Evolutionary conservation across 176 grass and related monocot species (phyloP).

Genomic region (Carex kokanica): DNA sequence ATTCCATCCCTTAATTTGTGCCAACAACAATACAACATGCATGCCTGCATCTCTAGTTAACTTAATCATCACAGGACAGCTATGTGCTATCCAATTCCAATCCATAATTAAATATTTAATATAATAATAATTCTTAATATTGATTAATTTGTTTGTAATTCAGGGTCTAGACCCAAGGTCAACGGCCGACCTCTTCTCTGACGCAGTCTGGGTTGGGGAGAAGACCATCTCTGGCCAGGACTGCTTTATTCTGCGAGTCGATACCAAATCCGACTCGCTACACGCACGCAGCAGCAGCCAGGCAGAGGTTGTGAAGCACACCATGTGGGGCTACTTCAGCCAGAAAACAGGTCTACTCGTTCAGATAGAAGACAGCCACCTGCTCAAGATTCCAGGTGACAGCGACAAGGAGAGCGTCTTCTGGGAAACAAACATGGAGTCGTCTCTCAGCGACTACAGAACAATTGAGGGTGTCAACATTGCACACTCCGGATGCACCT

Average conservation of each 20-base stretch:
- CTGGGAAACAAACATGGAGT: constrained; percentile 99
- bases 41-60: not conserved
- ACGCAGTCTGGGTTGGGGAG: constrained; percentile 79
- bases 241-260: constrained; percentile 91
- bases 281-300: constrained; percentile 62
- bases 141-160: constrained; percentile 10
- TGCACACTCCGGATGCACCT: constrained; percentile 59
- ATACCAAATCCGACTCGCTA: constrained; percentile 55
- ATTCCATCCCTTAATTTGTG: no score
- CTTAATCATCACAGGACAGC: constrained; percentile 10
- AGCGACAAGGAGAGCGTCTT: constrained; percentile 38
- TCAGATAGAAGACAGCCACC: constrained; percentile 86
- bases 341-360: constrained; percentile 79
- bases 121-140: not conserved
- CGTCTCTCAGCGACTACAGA: constrained; percentile 63
- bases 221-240: constrained; percentile 53
- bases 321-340: constrained; percentile 94
- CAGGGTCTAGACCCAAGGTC: constrained; percentile 86
- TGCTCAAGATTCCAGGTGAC: constrained; percentile 66
- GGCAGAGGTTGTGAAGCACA: constrained; percentile 84
- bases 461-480: constrained; percentile 85
- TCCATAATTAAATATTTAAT: constrained; percentile 1
- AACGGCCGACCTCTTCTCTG: constrained; percentile 79
- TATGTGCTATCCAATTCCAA: not conserved
- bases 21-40: not conserved